phyloP scores from a whole-genome alignment of 1,284 basidiomycete genomes.

The Singerocomus inundabilis region DNA sequence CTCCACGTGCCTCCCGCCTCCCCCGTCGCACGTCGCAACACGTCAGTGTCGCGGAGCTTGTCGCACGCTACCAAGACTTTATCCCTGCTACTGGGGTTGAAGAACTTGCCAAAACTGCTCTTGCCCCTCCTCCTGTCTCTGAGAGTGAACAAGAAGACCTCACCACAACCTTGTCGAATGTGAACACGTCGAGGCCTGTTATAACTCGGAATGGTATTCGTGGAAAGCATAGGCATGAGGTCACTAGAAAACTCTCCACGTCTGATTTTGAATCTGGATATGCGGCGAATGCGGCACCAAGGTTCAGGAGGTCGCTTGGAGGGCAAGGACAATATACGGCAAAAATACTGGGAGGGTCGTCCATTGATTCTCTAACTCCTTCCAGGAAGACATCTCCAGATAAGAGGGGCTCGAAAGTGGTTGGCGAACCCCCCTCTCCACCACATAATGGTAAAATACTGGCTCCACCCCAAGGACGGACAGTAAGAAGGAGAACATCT shows the following conservation, averaged over 20 bases:
- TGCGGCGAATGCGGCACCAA: conserved; percentile 81
- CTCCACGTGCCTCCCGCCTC: conserved; percentile 55
- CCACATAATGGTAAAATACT: conserved; percentile 37
- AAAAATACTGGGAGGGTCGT: conserved; percentile 43
- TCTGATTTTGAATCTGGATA: conserved; percentile 90
- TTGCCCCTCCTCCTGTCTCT: conserved; percentile 57
- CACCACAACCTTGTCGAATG: conserved; percentile 27
- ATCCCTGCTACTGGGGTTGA: conserved; percentile 69
- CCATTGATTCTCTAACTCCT: conserved; percentile 54
- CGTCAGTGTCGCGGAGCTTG: conserved; percentile 79
- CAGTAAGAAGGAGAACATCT: conserved; percentile 41
- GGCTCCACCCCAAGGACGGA: conserved; percentile 28
- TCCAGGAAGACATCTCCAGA: conserved; percentile 73
- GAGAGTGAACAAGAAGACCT: conserved; percentile 71
- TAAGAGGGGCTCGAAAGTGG: conserved; percentile 48
- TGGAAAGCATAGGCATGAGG: conserved; percentile 47
- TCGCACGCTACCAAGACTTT: conserved; percentile 79
- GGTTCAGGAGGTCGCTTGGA: conserved; percentile 43
- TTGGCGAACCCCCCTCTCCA: conserved; percentile 42
- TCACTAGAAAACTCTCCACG: conserved; percentile 56
- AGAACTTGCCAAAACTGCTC: conserved; percentile 65
- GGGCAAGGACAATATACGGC: conserved; percentile 47
- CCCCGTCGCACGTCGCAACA: conserved; percentile 62
- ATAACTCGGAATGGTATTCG: conserved; percentile 40
- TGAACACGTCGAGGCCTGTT: conserved; percentile 28